These are phyloP conservation scores for Fusarium pseudocircinatum DNA, from an alignment of 2,329 filamentous ascomycete genomes.

Conservation along the genomic window DNA sequence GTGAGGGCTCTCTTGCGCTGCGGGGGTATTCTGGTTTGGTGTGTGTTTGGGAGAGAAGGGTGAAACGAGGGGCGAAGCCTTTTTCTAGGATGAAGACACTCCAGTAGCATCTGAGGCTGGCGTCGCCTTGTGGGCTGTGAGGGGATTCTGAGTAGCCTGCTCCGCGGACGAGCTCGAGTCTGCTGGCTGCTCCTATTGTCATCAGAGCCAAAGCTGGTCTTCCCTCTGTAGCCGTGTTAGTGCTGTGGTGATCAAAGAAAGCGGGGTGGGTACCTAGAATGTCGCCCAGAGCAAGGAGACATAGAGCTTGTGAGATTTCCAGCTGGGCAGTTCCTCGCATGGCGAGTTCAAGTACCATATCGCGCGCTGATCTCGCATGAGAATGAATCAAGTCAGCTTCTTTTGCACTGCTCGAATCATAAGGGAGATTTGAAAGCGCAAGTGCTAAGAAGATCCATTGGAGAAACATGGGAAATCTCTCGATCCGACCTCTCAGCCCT, in stretches of 20 bases:
- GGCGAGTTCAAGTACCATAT: slow-evolving; percentile 16
- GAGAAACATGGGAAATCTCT: slow-evolving; percentile 14
- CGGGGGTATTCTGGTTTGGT: slow-evolving; percentile 17
- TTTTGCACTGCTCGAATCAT: slow-evolving; percentile 19
- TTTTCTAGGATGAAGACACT: slow-evolving; percentile 37
- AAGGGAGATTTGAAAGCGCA: slow-evolving; percentile 1
- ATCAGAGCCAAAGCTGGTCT: slow-evolving; percentile 30
- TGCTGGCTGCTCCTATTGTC: slow-evolving; percentile 32
- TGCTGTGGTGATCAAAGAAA: accelerated
- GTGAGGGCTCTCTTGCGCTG: slow-evolving; percentile 25
- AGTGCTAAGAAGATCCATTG: slow-evolving; percentile 33
- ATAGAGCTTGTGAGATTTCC: slow-evolving; percentile 21
- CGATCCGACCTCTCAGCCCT: not conserved
- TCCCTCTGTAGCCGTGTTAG: slow-evolving; percentile 7
- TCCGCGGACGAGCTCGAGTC: slow-evolving; percentile 28
- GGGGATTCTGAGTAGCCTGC: slow-evolving; percentile 6
- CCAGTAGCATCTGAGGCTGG: slow-evolving; percentile 35
- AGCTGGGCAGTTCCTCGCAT: slow-evolving; percentile 27
- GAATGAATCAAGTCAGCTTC: slow-evolving; percentile 23
- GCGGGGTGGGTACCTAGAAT: not conserved
- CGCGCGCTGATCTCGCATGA: slow-evolving; percentile 8
- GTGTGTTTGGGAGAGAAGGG: not conserved
- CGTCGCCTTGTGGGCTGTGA: not conserved
- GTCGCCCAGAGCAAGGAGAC: slow-evolving; percentile 10
- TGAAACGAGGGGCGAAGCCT: slow-evolving; percentile 25